Percentiles rank a stretch among this genome's conserved stretches.
phyloP scores from a whole-genome alignment of 257 asterid species.

The Fraxinus pennsylvanica region DNA sequence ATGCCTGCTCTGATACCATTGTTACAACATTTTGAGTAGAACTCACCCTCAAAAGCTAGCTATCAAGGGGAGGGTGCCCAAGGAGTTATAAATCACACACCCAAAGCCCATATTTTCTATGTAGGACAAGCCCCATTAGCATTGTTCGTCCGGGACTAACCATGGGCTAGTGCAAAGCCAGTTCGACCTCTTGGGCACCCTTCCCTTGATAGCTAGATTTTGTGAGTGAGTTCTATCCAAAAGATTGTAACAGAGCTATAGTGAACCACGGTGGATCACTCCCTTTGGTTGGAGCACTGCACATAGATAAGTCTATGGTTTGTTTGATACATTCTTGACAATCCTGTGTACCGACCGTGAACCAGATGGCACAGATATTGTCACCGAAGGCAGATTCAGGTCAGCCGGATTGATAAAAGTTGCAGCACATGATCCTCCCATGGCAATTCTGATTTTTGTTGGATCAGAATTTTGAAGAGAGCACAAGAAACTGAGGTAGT shows the following conservation, averaged over 20 bases:
- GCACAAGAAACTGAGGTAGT: slow-evolving; percentile 64
- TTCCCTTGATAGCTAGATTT: too few relatives aligned
- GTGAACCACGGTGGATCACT: slow-evolving; percentile 68
- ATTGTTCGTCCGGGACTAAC: too few relatives aligned
- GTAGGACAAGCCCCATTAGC: too few relatives aligned
- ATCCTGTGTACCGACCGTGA: slow-evolving; percentile 47
- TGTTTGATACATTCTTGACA: slow-evolving; percentile 58
- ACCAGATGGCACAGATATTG: slow-evolving; percentile 70
- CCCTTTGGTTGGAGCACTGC: slow-evolving; percentile 66
- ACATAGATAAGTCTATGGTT: slow-evolving; percentile 61
- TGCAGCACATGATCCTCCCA: slow-evolving; percentile 67
- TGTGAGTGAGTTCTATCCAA: too few relatives aligned
- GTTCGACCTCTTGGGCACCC: too few relatives aligned
- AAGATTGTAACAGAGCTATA: slow-evolving; percentile 26
- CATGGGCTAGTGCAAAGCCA: too few relatives aligned
- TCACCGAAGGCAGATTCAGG: slow-evolving; percentile 82
- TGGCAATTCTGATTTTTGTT: slow-evolving; percentile 47
- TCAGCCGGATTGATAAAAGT: slow-evolving; percentile 59
- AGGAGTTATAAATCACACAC: too few relatives aligned
- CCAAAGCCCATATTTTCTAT: too few relatives aligned
- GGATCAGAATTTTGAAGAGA: slow-evolving; percentile 73
- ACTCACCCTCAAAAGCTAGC: too few relatives aligned
- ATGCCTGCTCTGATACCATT: too few relatives aligned
- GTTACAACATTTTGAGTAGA: too few relatives aligned
- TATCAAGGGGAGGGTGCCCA: too few relatives aligned